Percentiles rank a stretch among this genome's conserved stretches.
These are phyloP conservation scores for Pythium guiyangense DNA, from an alignment of 352 stramenopile genomes.

Conservation along the genomic window DNA sequence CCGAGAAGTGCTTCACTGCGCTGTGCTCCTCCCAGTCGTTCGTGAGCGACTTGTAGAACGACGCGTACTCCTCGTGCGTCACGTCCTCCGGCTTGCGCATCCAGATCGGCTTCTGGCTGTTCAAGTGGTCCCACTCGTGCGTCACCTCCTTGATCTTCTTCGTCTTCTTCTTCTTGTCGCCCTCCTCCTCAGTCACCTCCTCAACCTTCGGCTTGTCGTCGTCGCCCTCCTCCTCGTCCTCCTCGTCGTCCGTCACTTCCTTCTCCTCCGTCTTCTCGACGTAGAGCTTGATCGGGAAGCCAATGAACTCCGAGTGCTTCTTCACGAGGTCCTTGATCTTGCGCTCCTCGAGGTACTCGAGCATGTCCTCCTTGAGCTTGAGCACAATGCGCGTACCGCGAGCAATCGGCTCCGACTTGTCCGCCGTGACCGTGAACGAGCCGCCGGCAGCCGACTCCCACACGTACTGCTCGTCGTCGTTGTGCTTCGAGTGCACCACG, in stretches of 20 bases:
- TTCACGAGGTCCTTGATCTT: slow-evolving; percentile 99
- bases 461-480: slow-evolving; percentile 97
- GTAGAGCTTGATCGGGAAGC: slow-evolving; percentile 99
- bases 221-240: slow-evolving; percentile 93
- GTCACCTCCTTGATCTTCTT: slow-evolving; percentile 97
- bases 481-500: slow-evolving; percentile 98
- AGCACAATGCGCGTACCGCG: slow-evolving; percentile 96
- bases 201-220: slow-evolving; percentile 97
- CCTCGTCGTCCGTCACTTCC: slow-evolving; percentile 98
- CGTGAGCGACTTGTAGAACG: slow-evolving; percentile 99
- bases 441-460: slow-evolving; percentile 97
- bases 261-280: slow-evolving; percentile 99
- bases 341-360: slow-evolving; percentile 98
- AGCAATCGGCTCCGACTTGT: slow-evolving; percentile 84
- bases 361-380: slow-evolving; percentile 99
- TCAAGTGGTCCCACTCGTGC: slow-evolving; percentile 99
- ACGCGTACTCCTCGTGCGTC: slow-evolving; percentile 98
- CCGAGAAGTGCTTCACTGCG: slow-evolving; percentile 98
- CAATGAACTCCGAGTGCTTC: slow-evolving; percentile 99
- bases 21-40: slow-evolving; percentile 99
- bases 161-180: slow-evolving; percentile 98
- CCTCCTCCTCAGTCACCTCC: slow-evolving; percentile 95
- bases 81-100: slow-evolving; percentile 99
- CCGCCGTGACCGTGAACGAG: slow-evolving; percentile 95
- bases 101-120: slow-evolving; percentile 99